These are phyloP conservation scores for Gamsiella multidivaricata DNA, from an alignment of 192 early-diverging fungal genomes.

Conservation along the genomic window DNA sequence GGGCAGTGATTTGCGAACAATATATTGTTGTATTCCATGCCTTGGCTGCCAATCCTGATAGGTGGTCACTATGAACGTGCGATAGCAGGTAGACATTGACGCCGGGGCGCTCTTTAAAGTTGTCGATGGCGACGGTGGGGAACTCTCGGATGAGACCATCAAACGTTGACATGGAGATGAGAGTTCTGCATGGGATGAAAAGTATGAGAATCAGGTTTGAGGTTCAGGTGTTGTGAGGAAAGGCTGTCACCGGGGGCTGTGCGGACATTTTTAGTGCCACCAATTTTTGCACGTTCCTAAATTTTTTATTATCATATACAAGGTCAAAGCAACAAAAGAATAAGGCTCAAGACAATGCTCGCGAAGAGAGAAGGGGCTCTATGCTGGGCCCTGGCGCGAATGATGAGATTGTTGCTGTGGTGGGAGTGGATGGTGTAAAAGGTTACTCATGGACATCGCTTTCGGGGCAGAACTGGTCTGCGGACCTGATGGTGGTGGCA, in stretches of 20 bases:
- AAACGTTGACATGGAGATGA: constrained; percentile 59
- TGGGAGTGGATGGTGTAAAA: constrained; percentile 11
- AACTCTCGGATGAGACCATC: constrained; percentile 65
- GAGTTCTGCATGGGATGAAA: constrained; percentile 2
- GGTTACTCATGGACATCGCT: constrained; percentile 22
- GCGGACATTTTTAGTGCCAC: no score
- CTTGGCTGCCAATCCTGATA: constrained; percentile 45
- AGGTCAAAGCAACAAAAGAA: no score
- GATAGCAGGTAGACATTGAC: constrained; percentile 54
- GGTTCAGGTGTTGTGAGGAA: no score
- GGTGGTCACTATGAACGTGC: constrained; percentile 62
- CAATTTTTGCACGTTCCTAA: no score
- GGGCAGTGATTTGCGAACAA: constrained; percentile 61
- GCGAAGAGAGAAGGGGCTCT: no score
- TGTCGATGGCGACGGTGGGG: constrained; percentile 59
- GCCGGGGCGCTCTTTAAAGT: constrained; percentile 32
- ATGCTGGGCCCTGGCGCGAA: background rate
- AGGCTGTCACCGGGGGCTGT: no score
- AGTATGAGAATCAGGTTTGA: no score
- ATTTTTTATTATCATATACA: no score
- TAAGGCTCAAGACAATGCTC: no score
- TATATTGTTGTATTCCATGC: constrained; percentile 55
- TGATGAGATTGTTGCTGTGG: constrained; percentile 4
- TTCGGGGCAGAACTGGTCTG: background rate
- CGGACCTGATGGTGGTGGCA: background rate